Percentiles rank a stretch among this genome's conserved stretches.
Conservation (phyloP, 31 red algal species). For the Porphyra umbilicalis region DNA sequence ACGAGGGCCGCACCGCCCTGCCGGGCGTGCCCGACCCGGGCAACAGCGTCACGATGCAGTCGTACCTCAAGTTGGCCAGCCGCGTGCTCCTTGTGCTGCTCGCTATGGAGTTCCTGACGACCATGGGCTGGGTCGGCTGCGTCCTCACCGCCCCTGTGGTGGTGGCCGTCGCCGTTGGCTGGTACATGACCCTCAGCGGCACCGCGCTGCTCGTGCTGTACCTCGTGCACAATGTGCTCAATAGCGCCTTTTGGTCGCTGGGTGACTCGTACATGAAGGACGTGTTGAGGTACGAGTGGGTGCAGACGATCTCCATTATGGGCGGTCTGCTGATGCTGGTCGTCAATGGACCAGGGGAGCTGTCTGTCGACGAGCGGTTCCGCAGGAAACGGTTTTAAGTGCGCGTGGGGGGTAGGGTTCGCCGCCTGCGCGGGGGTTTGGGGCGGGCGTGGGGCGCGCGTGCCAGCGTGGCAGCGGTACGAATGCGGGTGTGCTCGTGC, state of each 20-base stretch:
- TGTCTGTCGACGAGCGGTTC: slow-evolving; percentile 82
- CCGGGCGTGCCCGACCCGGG: slow-evolving; percentile 67
- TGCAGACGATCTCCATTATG: slow-evolving; percentile 98
- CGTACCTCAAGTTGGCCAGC: slow-evolving; percentile 82
- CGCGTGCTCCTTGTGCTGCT: slow-evolving; percentile 87
- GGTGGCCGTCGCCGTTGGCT: slow-evolving; percentile 79
- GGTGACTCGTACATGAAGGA: slow-evolving; percentile 56
- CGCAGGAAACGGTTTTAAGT: slow-evolving; percentile 67
- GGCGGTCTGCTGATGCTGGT: slow-evolving; percentile 87
- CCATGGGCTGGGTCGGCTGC: slow-evolving; percentile 63
- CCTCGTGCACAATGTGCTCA: slow-evolving; percentile 83
- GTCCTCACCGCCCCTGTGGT: slow-evolving; percentile 84
- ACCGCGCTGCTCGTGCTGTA: slow-evolving; percentile 77
- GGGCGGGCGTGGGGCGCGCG: too few relatives aligned
- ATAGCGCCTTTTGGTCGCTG: slow-evolving; percentile 89
- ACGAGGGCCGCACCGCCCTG: slow-evolving; percentile 61
- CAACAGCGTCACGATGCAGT: slow-evolving; percentile 44
- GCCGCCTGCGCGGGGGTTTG: not conserved
- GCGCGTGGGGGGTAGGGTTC: too few relatives aligned
- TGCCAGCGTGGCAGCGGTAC: too few relatives aligned
- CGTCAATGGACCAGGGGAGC: slow-evolving; percentile 71
- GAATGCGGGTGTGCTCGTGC: too few relatives aligned
- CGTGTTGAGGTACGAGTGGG: slow-evolving; percentile 79
- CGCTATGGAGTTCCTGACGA: slow-evolving; percentile 83
- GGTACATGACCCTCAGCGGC: slow-evolving; percentile 62